These are phyloP conservation scores for Trebouxia gelatinosa DNA, from an alignment of 163 green algal genomes.

Conservation along the genomic window DNA sequence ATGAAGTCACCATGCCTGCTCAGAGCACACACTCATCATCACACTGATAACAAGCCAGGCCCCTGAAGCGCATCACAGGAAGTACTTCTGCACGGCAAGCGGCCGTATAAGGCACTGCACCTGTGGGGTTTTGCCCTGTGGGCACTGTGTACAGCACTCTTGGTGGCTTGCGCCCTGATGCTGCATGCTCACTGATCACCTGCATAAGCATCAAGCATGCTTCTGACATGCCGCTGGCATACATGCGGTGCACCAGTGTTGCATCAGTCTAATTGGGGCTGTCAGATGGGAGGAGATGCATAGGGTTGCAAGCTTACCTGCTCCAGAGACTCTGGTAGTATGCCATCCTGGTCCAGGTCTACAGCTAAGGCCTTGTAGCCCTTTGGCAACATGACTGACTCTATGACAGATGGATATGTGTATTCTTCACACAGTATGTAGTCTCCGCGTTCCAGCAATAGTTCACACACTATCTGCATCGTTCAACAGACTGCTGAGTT, in stretches of 20 bases:
- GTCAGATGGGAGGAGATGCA: too few species aligned
- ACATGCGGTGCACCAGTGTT: too few species aligned
- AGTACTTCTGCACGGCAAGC: too few species aligned
- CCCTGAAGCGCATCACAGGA: too few species aligned
- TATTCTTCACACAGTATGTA: slow-evolving; percentile 70
- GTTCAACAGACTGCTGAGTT: too few species aligned
- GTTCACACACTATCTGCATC: slow-evolving; percentile 41
- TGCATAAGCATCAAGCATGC: background rate
- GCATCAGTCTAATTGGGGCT: too few species aligned
- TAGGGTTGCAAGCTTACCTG: too few species aligned
- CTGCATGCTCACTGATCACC: background rate
- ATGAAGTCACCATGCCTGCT: slow-evolving; percentile 28
- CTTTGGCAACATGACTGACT: slow-evolving; percentile 59
- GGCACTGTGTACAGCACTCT: slow-evolving; percentile 77
- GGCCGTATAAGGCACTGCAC: too few species aligned
- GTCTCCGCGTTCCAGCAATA: slow-evolving; percentile 56
- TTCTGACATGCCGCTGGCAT: background rate
- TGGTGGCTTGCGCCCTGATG: slow-evolving; percentile 28
- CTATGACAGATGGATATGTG: slow-evolving; percentile 66
- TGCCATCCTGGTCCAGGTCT: slow-evolving; percentile 51
- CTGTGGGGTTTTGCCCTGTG: slow-evolving; percentile 80
- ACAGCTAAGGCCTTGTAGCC: slow-evolving; percentile 54
- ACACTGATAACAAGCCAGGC: too few species aligned
- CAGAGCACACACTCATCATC: too few species aligned
- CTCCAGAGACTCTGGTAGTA: slow-evolving; percentile 41